Base-by-base conservation (phyloP, 1,284 basidiomycete genomes). In the Coniferiporia sulphurascens region DNA sequence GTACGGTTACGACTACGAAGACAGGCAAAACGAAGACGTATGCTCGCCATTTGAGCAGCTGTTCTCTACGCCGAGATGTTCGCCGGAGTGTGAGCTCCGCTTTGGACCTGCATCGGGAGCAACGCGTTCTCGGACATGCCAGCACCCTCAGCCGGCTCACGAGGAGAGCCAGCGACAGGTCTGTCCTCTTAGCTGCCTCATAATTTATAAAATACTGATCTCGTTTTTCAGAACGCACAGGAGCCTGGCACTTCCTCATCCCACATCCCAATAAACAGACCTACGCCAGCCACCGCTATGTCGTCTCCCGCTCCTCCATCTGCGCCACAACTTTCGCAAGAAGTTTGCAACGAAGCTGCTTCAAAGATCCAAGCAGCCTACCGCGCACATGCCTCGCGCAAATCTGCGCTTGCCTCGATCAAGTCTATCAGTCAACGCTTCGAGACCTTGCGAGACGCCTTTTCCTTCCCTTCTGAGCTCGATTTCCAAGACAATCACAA, bases 391-490 rank as follows among this genome's bases (percentile, higher is more conserved):
- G 57, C 55, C 9, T 48, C 60, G 21, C 63, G 49, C 22, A 36
- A 44, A 13, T 38, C 46, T 0, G 48, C 56, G 12, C 58, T 64
- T 46, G 52, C 44, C 13, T 13, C 43, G 27, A 60, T 63, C 50
- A 21, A 41, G 38, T 13, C 51, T 10, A 57, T 62, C 45, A 54
- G 56, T 21, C 35, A 57, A 5, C 52, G 65, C 4, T 69, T 74
- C 21, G 65, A 63, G 46, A 61, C 62, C 34, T 68, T 74, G 27
- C 56, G 68, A 51, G 55, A 64, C 6, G 51, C 68, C 0, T 75
- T 75, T 63, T 66, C 65, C 56, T 70, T 75, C 64, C 74, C 74
- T 17, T 43, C 63, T 3, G 61, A 61, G 38, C 69, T 74, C 59
- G 72, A 75, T 60, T 57, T 57, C 21, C 35, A 55, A 21, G 34